Evolutionary conservation across 192 early-diverging fungal species (phyloP).

Genomic region (Coemansia sp.): DNA sequence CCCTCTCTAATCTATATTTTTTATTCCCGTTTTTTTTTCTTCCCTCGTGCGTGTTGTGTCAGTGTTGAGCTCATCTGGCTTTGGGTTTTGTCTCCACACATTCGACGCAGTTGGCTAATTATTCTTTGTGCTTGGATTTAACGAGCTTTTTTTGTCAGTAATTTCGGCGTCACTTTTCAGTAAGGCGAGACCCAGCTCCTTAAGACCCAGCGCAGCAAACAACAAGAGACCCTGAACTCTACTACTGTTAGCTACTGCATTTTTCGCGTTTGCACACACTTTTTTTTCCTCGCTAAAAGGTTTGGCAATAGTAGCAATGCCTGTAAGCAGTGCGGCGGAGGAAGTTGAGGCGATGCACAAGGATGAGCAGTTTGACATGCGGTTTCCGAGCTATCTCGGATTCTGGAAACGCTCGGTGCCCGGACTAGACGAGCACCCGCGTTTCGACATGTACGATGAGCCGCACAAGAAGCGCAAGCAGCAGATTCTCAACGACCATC

Average conservation of each 20-base stretch:
- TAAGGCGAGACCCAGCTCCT: neutral
- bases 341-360: constrained; percentile 48
- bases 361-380: constrained; percentile 62
- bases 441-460: constrained; percentile 89
- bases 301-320: constrained; percentile 22
- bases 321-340: constrained; percentile 28
- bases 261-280: neutral
- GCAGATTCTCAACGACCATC: constrained; percentile 85
- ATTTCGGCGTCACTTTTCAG: neutral
- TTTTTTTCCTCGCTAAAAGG: neutral
- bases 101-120: neutral
- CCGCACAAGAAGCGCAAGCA: constrained; percentile 91
- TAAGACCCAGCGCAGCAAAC: neutral
- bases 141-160: neutral
- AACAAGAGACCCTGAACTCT: neutral
- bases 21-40: neutral
- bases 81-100: constrained; percentile 1
- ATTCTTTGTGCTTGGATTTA: neutral
- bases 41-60: constrained; percentile 1
- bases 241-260: constrained; percentile 8
- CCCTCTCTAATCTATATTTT: constrained; percentile 5
- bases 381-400: constrained; percentile 80
- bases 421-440: constrained; percentile 70
- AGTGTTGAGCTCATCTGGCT: constrained; percentile 1
- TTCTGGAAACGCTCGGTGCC: constrained; percentile 85